Evolutionary conservation across 345 rosid species (phyloP), one percentile per base, ranked within the genome.

Genomic region (Gossypium raimondii): DNA sequence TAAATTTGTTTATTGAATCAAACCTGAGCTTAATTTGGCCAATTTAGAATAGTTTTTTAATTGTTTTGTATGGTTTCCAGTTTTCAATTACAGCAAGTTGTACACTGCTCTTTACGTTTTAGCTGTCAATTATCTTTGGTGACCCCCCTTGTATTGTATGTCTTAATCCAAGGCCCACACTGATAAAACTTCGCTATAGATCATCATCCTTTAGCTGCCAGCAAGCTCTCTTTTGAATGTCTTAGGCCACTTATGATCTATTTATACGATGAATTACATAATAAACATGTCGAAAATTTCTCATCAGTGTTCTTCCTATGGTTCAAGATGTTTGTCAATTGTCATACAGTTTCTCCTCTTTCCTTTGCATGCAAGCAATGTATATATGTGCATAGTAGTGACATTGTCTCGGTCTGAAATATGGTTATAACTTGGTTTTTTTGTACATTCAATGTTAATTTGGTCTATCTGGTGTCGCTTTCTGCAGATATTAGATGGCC

Each of bases 401-500:
- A 66, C 25, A 20, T 44, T 66, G 17, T 44, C 53, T 63, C 3
- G 6, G 68, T 63, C 22, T 10, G 24, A 41, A 41, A 64, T 64
- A 64, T 64, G 11, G 8, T 41, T 38, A n/a, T 11, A 66, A 66
- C 27, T 44, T 66, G 22, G 13, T 8, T 60, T 25, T 58, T 58
- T 25, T 20, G 14, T 44, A 20, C 17, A 11, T 43, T 44, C 52
- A 5, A 34, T 43, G 43, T 57, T 17, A 10, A 70, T 63, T 53
- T 70, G 22, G 41, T 68, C 63, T 25, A 29, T 63, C 25, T 71
- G 70, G 45, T 58, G 51, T 57, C 67, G 38, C 41, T 38, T 14
- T 70, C 34, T 84, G 63, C 88, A 94, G 97, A 90, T 93, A 75
- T 79, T 95, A 87, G 98, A 93, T 80, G 86, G 85, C 68, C 94